A percentile compares a stretch with the other conserved stretches of the same genome.
phyloP scores from a whole-genome alignment of 352 stramenopile genomes.

The Phytophthora pluvialis region DNA sequence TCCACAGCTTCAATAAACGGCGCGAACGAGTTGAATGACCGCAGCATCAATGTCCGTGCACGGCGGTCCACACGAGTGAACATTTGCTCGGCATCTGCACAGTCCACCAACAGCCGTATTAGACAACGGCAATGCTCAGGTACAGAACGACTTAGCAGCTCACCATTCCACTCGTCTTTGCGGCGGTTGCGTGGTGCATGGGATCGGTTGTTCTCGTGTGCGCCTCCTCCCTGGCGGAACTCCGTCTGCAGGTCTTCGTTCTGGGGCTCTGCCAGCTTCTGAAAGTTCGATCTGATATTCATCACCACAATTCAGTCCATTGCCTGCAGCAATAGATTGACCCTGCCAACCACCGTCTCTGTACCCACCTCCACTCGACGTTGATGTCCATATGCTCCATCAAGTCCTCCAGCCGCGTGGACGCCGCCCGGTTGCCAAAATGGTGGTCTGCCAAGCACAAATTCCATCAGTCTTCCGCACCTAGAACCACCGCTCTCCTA shows the following conservation, averaged over 20 bases:
- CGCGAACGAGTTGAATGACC: conserved; percentile 71
- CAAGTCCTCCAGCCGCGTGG: conserved; percentile 77
- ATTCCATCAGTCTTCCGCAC: not conserved
- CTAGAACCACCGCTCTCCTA: not conserved
- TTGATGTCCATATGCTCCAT: conserved; percentile 91
- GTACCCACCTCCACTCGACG: conserved; percentile 78
- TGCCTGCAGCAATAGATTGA: not conserved
- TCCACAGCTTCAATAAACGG: conserved; percentile 83
- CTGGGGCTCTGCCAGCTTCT: conserved; percentile 79
- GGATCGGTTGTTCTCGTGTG: conserved; percentile 38
- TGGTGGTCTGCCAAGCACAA: conserved; percentile 65
- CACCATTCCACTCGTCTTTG: conserved; percentile 81
- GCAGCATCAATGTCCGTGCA: conserved; percentile 68
- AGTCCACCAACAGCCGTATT: not conserved
- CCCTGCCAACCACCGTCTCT: not conserved
- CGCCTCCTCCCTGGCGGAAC: conserved; percentile 71
- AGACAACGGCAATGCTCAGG: conserved; percentile 1
- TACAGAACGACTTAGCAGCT: conserved; percentile 4
- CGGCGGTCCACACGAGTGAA: conserved; percentile 78
- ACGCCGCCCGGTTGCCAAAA: conserved; percentile 78
- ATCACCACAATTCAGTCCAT: conserved; percentile 1
- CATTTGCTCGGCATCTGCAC: conserved; percentile 77
- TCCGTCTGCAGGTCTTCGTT: conserved; percentile 77
- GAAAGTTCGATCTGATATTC: conserved; percentile 75
- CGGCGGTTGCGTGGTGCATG: conserved; percentile 50